These are phyloP conservation scores for Solanum virginianum DNA, from an alignment of 257 asterid genomes.

Conservation along the genomic window DNA sequence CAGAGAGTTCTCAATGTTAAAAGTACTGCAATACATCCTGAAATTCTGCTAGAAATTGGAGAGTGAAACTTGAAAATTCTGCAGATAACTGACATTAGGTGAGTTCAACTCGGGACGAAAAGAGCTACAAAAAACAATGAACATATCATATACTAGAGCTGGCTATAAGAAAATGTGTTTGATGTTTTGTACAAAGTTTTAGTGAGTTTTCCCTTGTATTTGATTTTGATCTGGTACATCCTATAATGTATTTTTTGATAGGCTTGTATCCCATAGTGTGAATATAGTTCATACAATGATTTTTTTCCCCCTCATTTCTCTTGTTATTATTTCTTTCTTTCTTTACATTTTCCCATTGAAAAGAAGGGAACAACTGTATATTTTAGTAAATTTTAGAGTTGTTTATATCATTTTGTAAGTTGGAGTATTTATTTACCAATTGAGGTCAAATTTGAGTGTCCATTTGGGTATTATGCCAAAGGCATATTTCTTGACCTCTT, in stretches of 20 bases:
- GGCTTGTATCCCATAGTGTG: not conserved
- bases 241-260: not conserved
- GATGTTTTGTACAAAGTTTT: not conserved
- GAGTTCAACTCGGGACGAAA: not conserved
- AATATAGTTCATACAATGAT: not conserved
- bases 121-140: not conserved
- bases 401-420: not conserved
- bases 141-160: not conserved
- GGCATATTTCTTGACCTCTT: not conserved
- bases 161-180: not conserved
- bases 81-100: not conserved
- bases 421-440: not conserved
- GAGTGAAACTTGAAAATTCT: conserved; percentile 7
- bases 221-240: not conserved
- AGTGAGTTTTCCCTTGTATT: not conserved
- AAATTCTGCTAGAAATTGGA: conserved; percentile 23
- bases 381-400: not conserved
- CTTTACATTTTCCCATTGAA: not conserved
- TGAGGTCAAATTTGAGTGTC: not conserved
- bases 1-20: conserved; percentile 61
- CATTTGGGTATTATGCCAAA: not conserved
- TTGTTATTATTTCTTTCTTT: not conserved
- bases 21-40: conserved; percentile 56
- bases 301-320: not conserved
- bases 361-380: not conserved